Evolutionary conservation across 2,329 filamentous ascomycete genomes (phyloP).

Genomic region (Penicillium concentricum): DNA sequence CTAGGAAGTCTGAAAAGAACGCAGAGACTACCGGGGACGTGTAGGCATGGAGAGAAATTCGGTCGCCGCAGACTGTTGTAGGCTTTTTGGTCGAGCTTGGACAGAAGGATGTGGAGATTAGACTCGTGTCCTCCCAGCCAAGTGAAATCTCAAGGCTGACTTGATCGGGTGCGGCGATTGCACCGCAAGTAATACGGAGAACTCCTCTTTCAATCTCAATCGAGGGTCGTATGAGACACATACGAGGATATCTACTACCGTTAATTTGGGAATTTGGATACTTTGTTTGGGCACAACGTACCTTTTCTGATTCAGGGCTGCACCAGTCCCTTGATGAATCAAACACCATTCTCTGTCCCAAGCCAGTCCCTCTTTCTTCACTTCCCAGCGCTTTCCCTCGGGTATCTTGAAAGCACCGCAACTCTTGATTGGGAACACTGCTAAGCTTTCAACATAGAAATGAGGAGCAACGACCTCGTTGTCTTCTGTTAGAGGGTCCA

Average conservation of each 20-base stretch:
- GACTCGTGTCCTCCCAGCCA: constrained; percentile 30
- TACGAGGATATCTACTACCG: constrained; percentile 55
- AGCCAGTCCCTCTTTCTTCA: constrained; percentile 76
- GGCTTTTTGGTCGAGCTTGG: constrained; percentile 39
- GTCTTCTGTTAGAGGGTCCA: constrained; percentile 16
- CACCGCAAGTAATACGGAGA: constrained; percentile 56
- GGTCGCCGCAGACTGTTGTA: constrained; percentile 81
- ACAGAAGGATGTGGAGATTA: constrained; percentile 66
- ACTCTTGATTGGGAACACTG: constrained; percentile 91
- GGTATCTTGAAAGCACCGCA: constrained; percentile 78
- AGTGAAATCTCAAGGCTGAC: constrained; percentile 40
- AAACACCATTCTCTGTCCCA: constrained; percentile 99
- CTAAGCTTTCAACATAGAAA: constrained; percentile 63
- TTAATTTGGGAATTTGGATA: neutral
- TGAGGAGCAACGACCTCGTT: constrained; percentile 17
- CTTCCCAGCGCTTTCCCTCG: constrained; percentile 64
- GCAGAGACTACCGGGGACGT: constrained; percentile 61
- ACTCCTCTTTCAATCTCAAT: constrained; percentile 69
- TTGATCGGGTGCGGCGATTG: constrained; percentile 33
- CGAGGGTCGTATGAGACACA: constrained; percentile 76
- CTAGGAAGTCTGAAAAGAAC: constrained; percentile 76
- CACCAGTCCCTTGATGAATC: constrained; percentile 79
- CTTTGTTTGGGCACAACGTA: constrained; percentile 43
- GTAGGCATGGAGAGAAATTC: constrained; percentile 70
- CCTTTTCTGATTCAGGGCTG: constrained; percentile 82